phyloP scores from a whole-genome alignment of 768 basidiomycete species.

The Tricholoma terreum region DNA sequence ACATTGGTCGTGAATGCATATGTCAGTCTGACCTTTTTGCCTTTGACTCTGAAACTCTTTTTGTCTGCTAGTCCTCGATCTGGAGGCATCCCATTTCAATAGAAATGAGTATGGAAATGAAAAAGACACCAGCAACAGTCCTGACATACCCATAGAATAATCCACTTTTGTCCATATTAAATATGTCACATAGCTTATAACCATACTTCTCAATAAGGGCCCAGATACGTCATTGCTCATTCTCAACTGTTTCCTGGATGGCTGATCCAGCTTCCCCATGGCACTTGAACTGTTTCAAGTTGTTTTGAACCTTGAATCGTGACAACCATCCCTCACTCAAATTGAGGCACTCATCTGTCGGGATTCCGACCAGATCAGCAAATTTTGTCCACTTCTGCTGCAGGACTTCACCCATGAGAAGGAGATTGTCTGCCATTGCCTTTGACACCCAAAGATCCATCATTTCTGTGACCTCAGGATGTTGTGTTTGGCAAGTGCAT shows the following conservation, averaged over 20 bases:
- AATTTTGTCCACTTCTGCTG: slow-evolving; percentile 31
- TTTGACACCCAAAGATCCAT: slow-evolving; percentile 6
- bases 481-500: slow-evolving; percentile 21
- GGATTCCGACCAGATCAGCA: slow-evolving; percentile 29
- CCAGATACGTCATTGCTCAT: slow-evolving; percentile 21
- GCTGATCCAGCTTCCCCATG: slow-evolving; percentile 37
- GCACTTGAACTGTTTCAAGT: slow-evolving; percentile 23
- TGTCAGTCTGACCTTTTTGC: slow-evolving; percentile 8
- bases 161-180: slow-evolving; percentile 35
- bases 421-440: slow-evolving; percentile 27
- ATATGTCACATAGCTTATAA: slow-evolving; percentile 30
- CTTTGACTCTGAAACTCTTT: slow-evolving; percentile 28
- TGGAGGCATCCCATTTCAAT: slow-evolving; percentile 25
- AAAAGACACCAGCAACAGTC: too few relatives aligned
- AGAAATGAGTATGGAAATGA: too few relatives aligned
- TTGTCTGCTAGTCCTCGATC: slow-evolving; percentile 26
- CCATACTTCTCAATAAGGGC: slow-evolving; percentile 23
- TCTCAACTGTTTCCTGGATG: slow-evolving; percentile 16
- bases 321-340: slow-evolving; percentile 36
- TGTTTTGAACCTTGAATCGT: slow-evolving; percentile 21
- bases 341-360: slow-evolving; percentile 27
- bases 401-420: slow-evolving; percentile 34
- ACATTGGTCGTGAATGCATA: slow-evolving; percentile 30
- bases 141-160: slow-evolving; percentile 26
- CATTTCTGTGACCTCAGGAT: slow-evolving; percentile 6